Evolutionary conservation across 768 basidiomycete species (phyloP).

Genomic region (Leucocoprinus birnbaumii): DNA sequence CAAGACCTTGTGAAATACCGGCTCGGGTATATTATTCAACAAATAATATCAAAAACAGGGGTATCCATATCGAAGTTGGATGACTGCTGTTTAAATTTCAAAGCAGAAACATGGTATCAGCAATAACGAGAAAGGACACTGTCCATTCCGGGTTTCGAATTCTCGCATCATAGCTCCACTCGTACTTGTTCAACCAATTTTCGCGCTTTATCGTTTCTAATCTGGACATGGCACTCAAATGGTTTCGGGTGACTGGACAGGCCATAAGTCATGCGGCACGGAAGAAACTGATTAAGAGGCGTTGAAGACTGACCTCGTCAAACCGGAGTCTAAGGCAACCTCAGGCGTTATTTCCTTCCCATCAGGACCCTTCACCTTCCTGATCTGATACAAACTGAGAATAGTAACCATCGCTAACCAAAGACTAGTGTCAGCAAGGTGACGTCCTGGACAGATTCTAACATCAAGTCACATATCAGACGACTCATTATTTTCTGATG

Average conservation of each 20-base stretch:
- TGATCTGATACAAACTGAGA: slow-evolving; percentile 26
- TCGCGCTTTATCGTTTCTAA: slow-evolving; percentile 16
- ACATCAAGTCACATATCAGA: background rate
- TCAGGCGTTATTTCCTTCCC: slow-evolving; percentile 27
- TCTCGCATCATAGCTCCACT: background rate
- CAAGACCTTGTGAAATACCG: too few relatives aligned
- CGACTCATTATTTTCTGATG: background rate
- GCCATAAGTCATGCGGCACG: background rate
- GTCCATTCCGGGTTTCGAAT: too few relatives aligned
- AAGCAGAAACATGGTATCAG: too few relatives aligned
- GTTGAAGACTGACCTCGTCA: slow-evolving; percentile 27
- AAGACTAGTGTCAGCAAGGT: slow-evolving; percentile 39
- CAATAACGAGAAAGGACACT: too few relatives aligned
- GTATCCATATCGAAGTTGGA: too few relatives aligned
- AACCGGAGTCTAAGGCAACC: slow-evolving; percentile 27
- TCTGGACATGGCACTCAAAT: slow-evolving; percentile 22
- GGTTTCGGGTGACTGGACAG: slow-evolving; percentile 22
- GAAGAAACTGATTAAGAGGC: background rate
- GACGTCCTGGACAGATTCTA: slow-evolving; percentile 36
- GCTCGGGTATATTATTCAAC: too few relatives aligned
- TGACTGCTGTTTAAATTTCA: too few relatives aligned
- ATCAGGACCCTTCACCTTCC: slow-evolving; percentile 12
- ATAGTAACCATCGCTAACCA: slow-evolving; percentile 27
- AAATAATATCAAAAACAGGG: too few relatives aligned
- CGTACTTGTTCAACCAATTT: background rate